Conservation (phyloP, 2,329 filamentous ascomycete genomes). For the Stagonosporopsis chrysanthemi region DNA sequence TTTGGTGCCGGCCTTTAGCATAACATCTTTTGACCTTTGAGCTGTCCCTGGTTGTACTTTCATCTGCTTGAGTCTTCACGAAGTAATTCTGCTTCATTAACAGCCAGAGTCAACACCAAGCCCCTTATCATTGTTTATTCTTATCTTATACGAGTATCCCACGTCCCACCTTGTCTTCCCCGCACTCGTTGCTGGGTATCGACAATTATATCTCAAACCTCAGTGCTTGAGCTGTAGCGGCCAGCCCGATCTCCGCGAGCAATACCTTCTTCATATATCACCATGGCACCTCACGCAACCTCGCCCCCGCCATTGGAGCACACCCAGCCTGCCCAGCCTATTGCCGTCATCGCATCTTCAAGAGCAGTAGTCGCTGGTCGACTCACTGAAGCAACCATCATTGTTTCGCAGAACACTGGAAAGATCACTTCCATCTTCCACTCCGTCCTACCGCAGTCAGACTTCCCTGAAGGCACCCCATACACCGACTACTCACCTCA, state of each 20-base stretch:
- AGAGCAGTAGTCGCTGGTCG: slow-evolving; percentile 80
- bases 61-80: neutral
- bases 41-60: neutral
- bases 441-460: slow-evolving; percentile 73
- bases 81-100: slow-evolving; percentile 23
- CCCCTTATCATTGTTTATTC: slow-evolving; percentile 49
- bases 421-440: slow-evolving; percentile 82
- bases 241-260: neutral
- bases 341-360: slow-evolving; percentile 83
- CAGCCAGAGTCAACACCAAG: slow-evolving; percentile 22
- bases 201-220: slow-evolving; percentile 7
- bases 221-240: neutral
- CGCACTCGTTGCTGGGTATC: slow-evolving; percentile 31
- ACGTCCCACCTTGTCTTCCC: slow-evolving; percentile 27
- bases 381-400: slow-evolving; percentile 82
- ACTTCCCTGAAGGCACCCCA: slow-evolving; percentile 74
- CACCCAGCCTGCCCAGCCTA: slow-evolving; percentile 50
- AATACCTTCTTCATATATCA: slow-evolving; percentile 11
- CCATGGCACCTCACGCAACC: slow-evolving; percentile 51
- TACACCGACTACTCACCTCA: slow-evolving; percentile 87
- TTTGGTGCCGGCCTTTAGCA: slow-evolving; percentile 15
- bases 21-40: neutral
- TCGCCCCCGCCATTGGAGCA: slow-evolving; percentile 40
- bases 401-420: slow-evolving; percentile 78
- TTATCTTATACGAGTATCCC: slow-evolving; percentile 25